These are phyloP conservation scores for Podaxis sp. DNA, from an alignment of 768 basidiomycete genomes.

Conservation along the genomic window DNA sequence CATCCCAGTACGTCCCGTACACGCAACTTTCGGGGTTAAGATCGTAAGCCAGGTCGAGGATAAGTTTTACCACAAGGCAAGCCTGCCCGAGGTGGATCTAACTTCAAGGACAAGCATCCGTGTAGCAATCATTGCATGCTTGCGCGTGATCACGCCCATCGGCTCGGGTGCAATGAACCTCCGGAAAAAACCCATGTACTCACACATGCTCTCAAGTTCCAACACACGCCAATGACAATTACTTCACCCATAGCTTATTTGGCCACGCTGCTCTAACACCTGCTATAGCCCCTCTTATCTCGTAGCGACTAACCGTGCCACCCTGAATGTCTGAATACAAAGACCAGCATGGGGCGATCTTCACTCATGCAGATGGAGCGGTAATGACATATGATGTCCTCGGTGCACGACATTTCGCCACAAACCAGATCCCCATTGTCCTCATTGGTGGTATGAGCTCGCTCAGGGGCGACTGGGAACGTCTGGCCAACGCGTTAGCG, in stretches of 20 bases:
- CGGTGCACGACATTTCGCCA: constrained; percentile 32
- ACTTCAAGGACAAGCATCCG: neutral
- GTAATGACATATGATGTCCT: constrained; percentile 40
- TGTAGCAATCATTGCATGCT: neutral
- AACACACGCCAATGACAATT: neutral
- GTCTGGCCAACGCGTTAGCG: constrained; percentile 33
- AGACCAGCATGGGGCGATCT: constrained; percentile 12
- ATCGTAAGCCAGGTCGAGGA: no score
- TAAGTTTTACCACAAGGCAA: no score
- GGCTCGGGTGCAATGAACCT: neutral
- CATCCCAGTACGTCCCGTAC: no score
- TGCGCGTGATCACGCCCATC: neutral
- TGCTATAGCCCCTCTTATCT: neutral
- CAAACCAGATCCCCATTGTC: constrained; percentile 34
- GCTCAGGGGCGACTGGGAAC: constrained; percentile 40
- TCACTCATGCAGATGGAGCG: constrained; percentile 41
- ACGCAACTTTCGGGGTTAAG: no score
- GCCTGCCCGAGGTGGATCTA: no score
- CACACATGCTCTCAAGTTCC: neutral
- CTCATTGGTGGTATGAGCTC: constrained; percentile 42
- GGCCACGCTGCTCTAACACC: neutral
- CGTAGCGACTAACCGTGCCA: neutral
- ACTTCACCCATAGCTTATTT: neutral
- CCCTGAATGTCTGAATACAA: neutral
- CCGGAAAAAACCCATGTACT: neutral